These are phyloP conservation scores for Elaphomyces granulatus DNA, from an alignment of 495 filamentous ascomycete genomes.

Conservation along the genomic window DNA sequence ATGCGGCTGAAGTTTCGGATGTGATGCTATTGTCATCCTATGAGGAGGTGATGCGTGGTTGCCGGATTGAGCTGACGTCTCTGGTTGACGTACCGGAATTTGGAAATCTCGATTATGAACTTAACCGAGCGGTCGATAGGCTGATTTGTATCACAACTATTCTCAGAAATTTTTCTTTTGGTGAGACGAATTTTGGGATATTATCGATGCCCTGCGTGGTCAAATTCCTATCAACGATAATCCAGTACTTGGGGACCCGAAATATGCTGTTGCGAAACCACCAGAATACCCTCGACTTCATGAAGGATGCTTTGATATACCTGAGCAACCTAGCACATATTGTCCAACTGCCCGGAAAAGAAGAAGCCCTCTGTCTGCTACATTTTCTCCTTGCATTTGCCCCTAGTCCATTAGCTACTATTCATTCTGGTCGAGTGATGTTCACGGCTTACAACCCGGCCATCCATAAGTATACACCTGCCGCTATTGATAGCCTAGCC, in stretches of 20 bases:
- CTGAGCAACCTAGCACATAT: constrained; percentile 74
- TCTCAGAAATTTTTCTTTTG: constrained; percentile 82
- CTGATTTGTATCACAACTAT: constrained; percentile 87
- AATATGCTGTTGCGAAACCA: constrained; percentile 69
- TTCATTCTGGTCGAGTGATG: constrained; percentile 42
- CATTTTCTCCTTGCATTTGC: constrained; percentile 86
- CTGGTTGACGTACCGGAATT: constrained; percentile 57
- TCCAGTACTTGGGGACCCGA: constrained; percentile 80
- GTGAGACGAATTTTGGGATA: constrained; percentile 52
- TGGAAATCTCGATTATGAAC: constrained; percentile 63
- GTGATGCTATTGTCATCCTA: constrained; percentile 67
- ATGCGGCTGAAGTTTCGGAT: constrained; percentile 71
- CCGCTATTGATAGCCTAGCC: constrained; percentile 77
- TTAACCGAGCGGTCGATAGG: constrained; percentile 75
- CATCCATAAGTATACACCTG: constrained; percentile 75
- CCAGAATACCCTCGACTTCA: constrained; percentile 78
- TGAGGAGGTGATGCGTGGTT: constrained; percentile 71
- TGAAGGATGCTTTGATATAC: constrained; percentile 86
- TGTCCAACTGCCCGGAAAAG: constrained; percentile 70
- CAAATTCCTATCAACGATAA: constrained; percentile 64
- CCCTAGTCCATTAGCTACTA: constrained; percentile 45
- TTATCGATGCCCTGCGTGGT: constrained; percentile 64
- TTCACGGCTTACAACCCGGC: constrained; percentile 70
- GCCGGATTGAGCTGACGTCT: constrained; percentile 51
- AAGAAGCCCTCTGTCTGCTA: constrained; percentile 75